These are phyloP conservation scores for Vararia minispora DNA, from an alignment of 768 basidiomycete species.

Conservation along the genomic window DNA sequence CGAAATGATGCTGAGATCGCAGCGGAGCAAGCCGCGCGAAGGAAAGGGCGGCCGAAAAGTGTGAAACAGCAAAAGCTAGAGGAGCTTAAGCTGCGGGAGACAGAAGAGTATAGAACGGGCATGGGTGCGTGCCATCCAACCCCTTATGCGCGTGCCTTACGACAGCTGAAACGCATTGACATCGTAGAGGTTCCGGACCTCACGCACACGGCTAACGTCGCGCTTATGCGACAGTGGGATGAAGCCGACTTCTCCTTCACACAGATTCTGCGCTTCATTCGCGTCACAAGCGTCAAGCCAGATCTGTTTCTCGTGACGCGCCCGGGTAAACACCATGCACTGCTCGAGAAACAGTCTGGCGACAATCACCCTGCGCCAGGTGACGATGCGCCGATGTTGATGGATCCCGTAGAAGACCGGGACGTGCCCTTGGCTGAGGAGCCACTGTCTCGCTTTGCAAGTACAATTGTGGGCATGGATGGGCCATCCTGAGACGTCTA, in stretches of 20 bases:
- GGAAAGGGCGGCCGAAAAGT: conserved; percentile 72
- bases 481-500: conserved; percentile 13
- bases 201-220: conserved; percentile 58
- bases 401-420: too few relatives aligned
- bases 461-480: conserved; percentile 29
- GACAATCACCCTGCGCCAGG: neutral
- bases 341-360: conserved; percentile 12
- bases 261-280: conserved; percentile 62
- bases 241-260: conserved; percentile 63
- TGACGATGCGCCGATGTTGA: conserved; percentile 21
- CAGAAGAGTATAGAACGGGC: conserved; percentile 69
- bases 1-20: conserved; percentile 57
- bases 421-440: conserved; percentile 19
- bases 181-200: conserved; percentile 66
- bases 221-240: conserved; percentile 70
- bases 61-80: conserved; percentile 55
- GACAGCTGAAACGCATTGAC: conserved; percentile 1
- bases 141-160: conserved; percentile 1
- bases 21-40: conserved; percentile 43
- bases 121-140: conserved; percentile 43
- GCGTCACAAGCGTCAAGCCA: conserved; percentile 52
- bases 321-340: conserved; percentile 43
- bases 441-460: conserved; percentile 23
- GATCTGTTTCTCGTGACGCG: conserved; percentile 38
- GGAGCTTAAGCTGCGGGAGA: conserved; percentile 56